Evolutionary conservation across 2,329 filamentous ascomycete genomes (phyloP).

Genomic region (Diplodia mutila): DNA sequence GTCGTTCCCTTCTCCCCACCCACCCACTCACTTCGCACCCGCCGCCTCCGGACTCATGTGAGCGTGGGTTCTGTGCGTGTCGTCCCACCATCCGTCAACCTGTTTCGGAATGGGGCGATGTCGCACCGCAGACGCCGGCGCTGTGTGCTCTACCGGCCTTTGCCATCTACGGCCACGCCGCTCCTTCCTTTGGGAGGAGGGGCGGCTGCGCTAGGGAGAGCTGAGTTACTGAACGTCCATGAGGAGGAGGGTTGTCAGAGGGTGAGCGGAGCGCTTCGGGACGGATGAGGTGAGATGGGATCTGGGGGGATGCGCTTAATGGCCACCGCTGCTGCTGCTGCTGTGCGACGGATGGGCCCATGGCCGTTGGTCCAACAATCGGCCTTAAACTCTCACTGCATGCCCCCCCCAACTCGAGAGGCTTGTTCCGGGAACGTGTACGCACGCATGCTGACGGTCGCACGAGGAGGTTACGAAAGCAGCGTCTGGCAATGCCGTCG

Average conservation of each 20-base stretch:
- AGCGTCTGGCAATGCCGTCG: neutral
- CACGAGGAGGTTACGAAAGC: neutral
- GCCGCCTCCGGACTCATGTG: slow-evolving; percentile 4
- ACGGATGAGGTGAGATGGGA: neutral
- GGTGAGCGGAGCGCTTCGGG: neutral
- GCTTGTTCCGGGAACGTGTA: slow-evolving; percentile 15
- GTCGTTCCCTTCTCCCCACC: neutral
- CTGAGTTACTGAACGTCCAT: neutral
- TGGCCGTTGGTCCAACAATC: neutral
- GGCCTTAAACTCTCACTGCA: neutral
- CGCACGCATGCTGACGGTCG: slow-evolving; percentile 18
- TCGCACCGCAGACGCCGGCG: slow-evolving; percentile 7
- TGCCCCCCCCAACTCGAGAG: neutral
- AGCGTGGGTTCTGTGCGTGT: neutral
- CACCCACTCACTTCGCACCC: too few species aligned
- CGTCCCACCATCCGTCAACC: slow-evolving; percentile 9
- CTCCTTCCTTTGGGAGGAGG: neutral
- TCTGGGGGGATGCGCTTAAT: neutral
- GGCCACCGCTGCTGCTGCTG: neutral
- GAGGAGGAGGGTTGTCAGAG: neutral
- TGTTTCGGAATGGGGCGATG: neutral
- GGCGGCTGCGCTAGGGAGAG: neutral
- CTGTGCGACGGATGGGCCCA: neutral
- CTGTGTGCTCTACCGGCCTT: neutral
- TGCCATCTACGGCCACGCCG: neutral